Evolutionary conservation across 2,329 filamentous ascomycete genomes (phyloP).

Genomic region (Paraphoma chrysanthemicola): DNA sequence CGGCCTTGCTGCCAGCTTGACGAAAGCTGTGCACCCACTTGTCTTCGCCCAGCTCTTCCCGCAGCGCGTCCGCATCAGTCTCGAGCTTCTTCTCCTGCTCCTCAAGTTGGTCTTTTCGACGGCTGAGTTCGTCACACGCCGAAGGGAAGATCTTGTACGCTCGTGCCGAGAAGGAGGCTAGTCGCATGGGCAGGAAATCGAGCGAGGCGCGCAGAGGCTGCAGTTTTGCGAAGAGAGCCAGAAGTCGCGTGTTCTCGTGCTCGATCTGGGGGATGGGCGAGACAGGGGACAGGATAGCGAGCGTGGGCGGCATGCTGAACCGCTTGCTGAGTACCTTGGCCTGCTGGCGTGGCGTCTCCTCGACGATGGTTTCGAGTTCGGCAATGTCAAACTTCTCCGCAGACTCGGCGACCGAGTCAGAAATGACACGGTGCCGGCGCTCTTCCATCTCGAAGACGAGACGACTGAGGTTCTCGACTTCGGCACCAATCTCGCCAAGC

Average conservation of each 20-base stretch:
- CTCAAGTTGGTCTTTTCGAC: constrained; percentile 76
- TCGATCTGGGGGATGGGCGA: constrained; percentile 61
- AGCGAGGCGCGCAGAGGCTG: constrained; percentile 90
- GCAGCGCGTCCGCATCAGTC: constrained; percentile 84
- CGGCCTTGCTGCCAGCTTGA: constrained; percentile 86
- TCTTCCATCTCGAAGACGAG: constrained; percentile 99
- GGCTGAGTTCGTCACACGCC: constrained; percentile 86
- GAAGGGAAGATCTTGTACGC: constrained; percentile 84
- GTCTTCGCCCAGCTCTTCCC: constrained; percentile 92
- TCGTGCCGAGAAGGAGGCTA: constrained; percentile 83
- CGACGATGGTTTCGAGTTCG: constrained; percentile 90
- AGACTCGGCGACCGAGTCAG: constrained; percentile 65
- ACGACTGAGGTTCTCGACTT: constrained; percentile 79
- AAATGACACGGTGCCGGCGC: constrained; percentile 79
- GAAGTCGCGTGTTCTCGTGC: constrained; percentile 85
- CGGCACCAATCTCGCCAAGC: constrained; percentile 88
- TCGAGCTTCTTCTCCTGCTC: constrained; percentile 88
- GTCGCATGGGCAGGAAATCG: constrained; percentile 93
- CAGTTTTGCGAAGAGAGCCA: constrained; percentile 93
- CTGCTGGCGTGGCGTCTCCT: constrained; percentile 73
- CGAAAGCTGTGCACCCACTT: constrained; percentile 96
- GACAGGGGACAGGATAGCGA: constrained; percentile 67
- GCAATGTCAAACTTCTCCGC: constrained; percentile 75
- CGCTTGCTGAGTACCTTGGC: constrained; percentile 66
- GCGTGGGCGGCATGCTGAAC: constrained; percentile 69